These are phyloP conservation scores for Moesziomyces parantarcticus DNA, from an alignment of 1,284 basidiomycete genomes.

Conservation along the genomic window DNA sequence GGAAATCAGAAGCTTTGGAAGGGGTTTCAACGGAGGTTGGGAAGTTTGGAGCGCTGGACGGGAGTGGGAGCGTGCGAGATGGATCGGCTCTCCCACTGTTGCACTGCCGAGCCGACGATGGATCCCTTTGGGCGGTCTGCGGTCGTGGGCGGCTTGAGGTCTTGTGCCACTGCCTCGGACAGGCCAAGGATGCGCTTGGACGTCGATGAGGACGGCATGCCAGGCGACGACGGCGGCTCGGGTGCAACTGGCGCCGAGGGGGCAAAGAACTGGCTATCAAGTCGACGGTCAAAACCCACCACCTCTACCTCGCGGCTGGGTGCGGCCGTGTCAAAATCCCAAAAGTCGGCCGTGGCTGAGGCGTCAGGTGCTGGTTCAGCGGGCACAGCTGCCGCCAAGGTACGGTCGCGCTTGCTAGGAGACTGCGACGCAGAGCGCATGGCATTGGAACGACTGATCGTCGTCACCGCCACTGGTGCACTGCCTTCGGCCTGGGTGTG, in stretches of 20 bases:
- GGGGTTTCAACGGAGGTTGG: no score
- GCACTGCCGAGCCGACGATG: conserved; percentile 39
- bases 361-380: not conserved
- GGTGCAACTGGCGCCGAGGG: not conserved
- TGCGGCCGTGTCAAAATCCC: conserved; percentile 18
- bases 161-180: conserved; percentile 12
- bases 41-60: not conserved
- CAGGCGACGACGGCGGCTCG: conserved; percentile 13
- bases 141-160: conserved; percentile 6
- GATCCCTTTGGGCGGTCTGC: conserved; percentile 6
- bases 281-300: conserved; percentile 4
- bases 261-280: conserved; percentile 33
- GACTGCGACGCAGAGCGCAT: conserved; percentile 11
- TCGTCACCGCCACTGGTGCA: not conserved
- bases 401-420: conserved; percentile 8
- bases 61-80: conserved; percentile 4
- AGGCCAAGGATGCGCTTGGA: conserved; percentile 21
- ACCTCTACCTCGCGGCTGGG: conserved; percentile 9
- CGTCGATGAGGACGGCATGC: conserved; percentile 16
- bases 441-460: conserved; percentile 14
- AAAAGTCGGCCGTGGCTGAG: not conserved
- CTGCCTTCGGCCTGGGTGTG: not conserved
- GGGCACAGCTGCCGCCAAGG: not conserved
- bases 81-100: conserved; percentile 45
- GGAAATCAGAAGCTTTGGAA: no score